Conservation (phyloP, 2,329 filamentous ascomycete genomes). For the Sarocladium kiliense region DNA sequence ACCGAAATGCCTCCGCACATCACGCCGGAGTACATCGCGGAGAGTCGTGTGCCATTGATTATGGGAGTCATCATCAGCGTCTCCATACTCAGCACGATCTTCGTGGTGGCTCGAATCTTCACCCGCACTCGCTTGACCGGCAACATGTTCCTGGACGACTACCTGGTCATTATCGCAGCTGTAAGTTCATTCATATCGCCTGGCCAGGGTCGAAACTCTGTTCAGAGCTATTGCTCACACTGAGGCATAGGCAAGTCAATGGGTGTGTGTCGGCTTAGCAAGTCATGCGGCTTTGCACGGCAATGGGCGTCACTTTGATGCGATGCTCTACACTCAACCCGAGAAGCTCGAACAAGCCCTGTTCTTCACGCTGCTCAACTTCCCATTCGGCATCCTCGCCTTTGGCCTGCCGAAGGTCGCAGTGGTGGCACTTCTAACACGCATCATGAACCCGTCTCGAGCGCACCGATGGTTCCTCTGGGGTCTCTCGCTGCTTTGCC, state of each 20-base stretch:
- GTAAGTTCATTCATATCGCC: too few relatives aligned
- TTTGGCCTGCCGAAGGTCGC: slow-evolving; percentile 24
- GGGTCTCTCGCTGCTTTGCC: slow-evolving; percentile 14
- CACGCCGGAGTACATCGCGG: slow-evolving; percentile 18
- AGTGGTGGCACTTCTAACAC: slow-evolving; percentile 19
- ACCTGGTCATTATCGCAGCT: slow-evolving; percentile 8
- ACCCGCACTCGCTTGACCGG: slow-evolving; percentile 9
- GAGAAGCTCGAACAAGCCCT: slow-evolving; percentile 8
- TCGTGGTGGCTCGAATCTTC: slow-evolving; percentile 11
- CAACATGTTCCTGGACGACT: slow-evolving; percentile 13
- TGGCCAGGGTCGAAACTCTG: too few relatives aligned
- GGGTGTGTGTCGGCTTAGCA: slow-evolving; percentile 9
- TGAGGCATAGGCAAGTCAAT: slow-evolving; percentile 8
- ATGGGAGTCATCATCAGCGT: slow-evolving; percentile 9
- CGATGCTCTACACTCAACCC: slow-evolving; percentile 6
- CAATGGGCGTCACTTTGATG: slow-evolving; percentile 12
- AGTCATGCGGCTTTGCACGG: slow-evolving; percentile 8
- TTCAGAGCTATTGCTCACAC: background rate
- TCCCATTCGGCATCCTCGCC: slow-evolving; percentile 21
- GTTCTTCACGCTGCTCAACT: slow-evolving; percentile 21
- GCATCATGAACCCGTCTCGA: slow-evolving; percentile 19
- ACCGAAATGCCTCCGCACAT: slow-evolving; percentile 9
- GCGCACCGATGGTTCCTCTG: slow-evolving; percentile 19
- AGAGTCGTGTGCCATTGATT: slow-evolving; percentile 14
- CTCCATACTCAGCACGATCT: slow-evolving; percentile 11